Conservation (phyloP, 208 protist genomes). For the Crithidia fasciculata region DNA sequence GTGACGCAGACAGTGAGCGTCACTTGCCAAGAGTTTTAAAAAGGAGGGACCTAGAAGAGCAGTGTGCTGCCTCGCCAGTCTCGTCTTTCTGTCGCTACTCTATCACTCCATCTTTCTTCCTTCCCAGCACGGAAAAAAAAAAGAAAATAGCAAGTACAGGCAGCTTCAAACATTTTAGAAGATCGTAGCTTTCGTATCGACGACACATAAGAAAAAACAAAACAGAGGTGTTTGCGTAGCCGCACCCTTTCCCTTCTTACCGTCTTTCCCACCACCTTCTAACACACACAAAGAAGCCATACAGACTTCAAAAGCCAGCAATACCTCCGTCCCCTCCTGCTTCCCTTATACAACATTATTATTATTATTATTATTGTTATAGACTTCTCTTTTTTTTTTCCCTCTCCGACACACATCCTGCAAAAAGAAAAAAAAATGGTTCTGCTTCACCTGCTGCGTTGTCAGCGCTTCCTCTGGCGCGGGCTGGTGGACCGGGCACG, state of each 20-base stretch:
- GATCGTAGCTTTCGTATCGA: too few relatives aligned
- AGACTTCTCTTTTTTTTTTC: neutral
- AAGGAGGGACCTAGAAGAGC: too few relatives aligned
- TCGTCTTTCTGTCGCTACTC: neutral
- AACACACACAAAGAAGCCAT: too few relatives aligned
- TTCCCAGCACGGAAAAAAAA: neutral
- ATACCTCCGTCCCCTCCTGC: too few relatives aligned
- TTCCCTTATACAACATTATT: too few relatives aligned
- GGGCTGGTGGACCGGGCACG: slow-evolving; percentile 20
- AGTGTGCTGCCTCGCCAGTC: too few relatives aligned
- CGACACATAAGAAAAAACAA: neutral
- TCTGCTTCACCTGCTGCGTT: slow-evolving; percentile 14
- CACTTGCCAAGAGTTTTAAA: too few relatives aligned
- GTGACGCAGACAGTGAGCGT: too few relatives aligned
- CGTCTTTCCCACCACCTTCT: too few relatives aligned
- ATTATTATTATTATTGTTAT: too few relatives aligned
- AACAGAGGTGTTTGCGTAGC: neutral
- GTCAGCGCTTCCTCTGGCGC: slow-evolving; percentile 24
- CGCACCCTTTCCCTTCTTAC: too few relatives aligned
- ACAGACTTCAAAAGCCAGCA: too few relatives aligned
- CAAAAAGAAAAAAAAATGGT: neutral
- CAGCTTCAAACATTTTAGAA: neutral
- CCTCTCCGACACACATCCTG: neutral
- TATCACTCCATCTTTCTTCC: neutral
- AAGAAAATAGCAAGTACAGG: neutral